These are phyloP conservation scores for Ettlia oleoabundans DNA, from an alignment of 139 green algal species.

Conservation along the genomic window DNA sequence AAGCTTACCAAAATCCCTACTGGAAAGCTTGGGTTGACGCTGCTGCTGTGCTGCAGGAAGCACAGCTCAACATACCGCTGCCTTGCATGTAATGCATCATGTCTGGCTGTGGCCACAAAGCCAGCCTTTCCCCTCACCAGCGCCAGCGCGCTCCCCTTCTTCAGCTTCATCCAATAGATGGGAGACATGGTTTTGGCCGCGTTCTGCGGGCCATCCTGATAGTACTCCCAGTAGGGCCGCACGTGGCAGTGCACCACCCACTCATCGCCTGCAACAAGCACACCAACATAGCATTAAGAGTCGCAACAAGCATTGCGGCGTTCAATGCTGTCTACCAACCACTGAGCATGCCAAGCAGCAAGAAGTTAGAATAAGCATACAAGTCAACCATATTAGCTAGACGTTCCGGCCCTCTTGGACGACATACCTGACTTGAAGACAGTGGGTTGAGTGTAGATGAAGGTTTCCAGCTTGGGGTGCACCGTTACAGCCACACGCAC, in stretches of 20 bases:
- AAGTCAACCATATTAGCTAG: neutral
- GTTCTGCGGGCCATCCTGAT: neutral
- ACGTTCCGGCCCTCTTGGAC: neutral
- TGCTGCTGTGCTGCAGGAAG: too few relatives aligned
- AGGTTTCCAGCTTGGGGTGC: conserved; percentile 12
- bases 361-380: neutral
- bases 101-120: neutral
- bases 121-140: neutral
- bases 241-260: conserved; percentile 22
- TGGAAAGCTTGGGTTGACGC: too few relatives aligned
- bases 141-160: conserved; percentile 11
- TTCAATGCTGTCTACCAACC: too few relatives aligned
- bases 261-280: neutral
- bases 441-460: conserved; percentile 33
- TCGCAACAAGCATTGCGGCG: neutral
- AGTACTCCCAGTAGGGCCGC: conserved; percentile 19
- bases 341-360: neutral
- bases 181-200: neutral
- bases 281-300: neutral
- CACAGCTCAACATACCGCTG: neutral
- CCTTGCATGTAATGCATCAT: neutral
- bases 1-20: too few relatives aligned
- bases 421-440: neutral
- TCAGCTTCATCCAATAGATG: conserved; percentile 7
- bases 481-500: conserved; percentile 16